Evolutionary conservation across 176 grass and related monocot species (phyloP).

Genomic region (Carex scoparia): DNA sequence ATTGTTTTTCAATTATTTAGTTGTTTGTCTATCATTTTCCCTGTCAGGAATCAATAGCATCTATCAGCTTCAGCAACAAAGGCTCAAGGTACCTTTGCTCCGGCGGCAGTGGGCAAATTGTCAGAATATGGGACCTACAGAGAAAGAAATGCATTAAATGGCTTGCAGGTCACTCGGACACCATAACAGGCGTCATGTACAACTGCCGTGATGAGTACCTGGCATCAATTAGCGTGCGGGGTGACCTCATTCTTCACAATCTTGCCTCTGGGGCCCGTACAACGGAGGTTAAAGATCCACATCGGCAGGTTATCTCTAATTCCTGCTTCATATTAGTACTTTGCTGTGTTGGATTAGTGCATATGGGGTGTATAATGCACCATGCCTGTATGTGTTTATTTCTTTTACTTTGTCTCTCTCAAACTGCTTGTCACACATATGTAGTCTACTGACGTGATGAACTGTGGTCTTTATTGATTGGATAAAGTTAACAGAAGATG

Average conservation of each 20-base stretch:
- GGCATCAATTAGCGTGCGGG: slow-evolving; percentile 89
- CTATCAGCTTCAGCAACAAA: slow-evolving; percentile 97
- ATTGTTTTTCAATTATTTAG: slow-evolving; percentile 17
- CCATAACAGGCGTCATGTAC: slow-evolving; percentile 93
- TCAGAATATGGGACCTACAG: slow-evolving; percentile 96
- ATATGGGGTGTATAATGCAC: background rate
- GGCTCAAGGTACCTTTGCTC: slow-evolving; percentile 96
- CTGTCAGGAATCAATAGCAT: slow-evolving; percentile 84
- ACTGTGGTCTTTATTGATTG: background rate
- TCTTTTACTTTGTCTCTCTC: background rate
- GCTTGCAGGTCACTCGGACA: slow-evolving; percentile 83
- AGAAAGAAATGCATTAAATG: slow-evolving; percentile 94
- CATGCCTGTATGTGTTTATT: background rate
- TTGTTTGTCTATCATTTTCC: slow-evolving; percentile 20
- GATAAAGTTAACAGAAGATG: background rate
- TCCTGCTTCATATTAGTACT: slow-evolving; percentile 9
- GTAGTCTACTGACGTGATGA: background rate
- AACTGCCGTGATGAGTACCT: slow-evolving; percentile 97
- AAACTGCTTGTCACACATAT: background rate
- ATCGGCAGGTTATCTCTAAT: slow-evolving; percentile 63
- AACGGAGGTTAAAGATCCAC: slow-evolving; percentile 94
- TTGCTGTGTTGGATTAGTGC: background rate
- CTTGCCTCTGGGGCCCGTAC: slow-evolving; percentile 91
- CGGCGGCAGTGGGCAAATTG: slow-evolving; percentile 86
- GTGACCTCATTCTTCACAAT: slow-evolving; percentile 99